Base-by-base conservation (phyloP, 352 stramenopile species). In the Saprolegnia parasitica region DNA sequence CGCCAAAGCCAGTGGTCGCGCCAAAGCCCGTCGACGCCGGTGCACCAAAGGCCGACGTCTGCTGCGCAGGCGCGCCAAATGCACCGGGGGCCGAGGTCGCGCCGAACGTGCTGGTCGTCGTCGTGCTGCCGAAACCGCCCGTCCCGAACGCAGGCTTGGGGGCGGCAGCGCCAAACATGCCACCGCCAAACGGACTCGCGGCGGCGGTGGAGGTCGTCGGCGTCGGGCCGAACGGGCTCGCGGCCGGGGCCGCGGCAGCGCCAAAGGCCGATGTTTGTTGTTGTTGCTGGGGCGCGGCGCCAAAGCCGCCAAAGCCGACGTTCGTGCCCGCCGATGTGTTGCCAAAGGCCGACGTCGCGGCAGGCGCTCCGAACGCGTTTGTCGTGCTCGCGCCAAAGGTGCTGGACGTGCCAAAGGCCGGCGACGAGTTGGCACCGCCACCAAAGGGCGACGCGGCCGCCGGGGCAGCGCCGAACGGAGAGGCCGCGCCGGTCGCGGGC, bases 401-500 rank as follows among this genome's bases (percentile, higher is more conserved):
- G 10, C 49, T 61, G 1, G 78, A 60, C 5, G 73, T 74, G 49
- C 70, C 73, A 6, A 76, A 65, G 10, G 67, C 52, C 3, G 67
- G 84, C 74, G 58, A 65, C 64, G 60, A 71, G 39, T 70, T 74
- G 18, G 72, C 71, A 21, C 76, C 77, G 16, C 78, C 76, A 40
- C 78, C 78, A 56, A 86, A 86, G 20, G 80, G 79, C 55, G 81
- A 86, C 18, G 80, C 77, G 11, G 80, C 77, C 1, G 78, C 74
- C 0, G 62, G 74, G 71, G 73, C 49, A 16, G 74, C 67, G 29
- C 71, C 46, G 47, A 74, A 74, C 6, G 67, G 67, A 20, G 68
- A 77, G 21, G 72, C 76, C 46, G 66, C 55, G 29, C 50, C 76
- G 87, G 54, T 78, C 76, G 42, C 78, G 72, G 76, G 63, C 42